Base-by-base conservation (phyloP, 2,329 filamentous ascomycete species). In the Aspergillus spinulosporus region DNA sequence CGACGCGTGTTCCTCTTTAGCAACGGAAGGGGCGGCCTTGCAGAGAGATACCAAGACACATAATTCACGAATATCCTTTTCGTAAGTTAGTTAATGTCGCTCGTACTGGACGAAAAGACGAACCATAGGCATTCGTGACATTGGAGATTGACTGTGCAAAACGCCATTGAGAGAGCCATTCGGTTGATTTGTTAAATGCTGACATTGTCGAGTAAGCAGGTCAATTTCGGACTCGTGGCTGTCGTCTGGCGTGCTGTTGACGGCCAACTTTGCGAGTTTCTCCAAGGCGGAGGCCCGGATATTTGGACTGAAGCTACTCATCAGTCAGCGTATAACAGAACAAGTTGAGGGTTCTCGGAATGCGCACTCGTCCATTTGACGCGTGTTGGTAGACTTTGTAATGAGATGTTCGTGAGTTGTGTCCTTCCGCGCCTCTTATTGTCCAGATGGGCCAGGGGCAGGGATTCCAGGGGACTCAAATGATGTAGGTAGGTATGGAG, bases 21-120 rank as follows among this genome's bases (percentile, higher is more conserved):
- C 82, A 28, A 97, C 81, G 26, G 85, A 82, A 3, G 91, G 88
- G 3, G 92, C 90, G 52, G 93, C 90, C 76, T 92, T 93, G 79
- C 93, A 97, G 28, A 99, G 81, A 43, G 94, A 91, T 28, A 97
- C 78, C 28, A 99, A 82, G 52, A 96, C 89, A 73, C 99, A 93
- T 64, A 96, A 88, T 79, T 99, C 95, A 67, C 90, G 87, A 52
- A 92, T 85, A 52, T 87, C 90, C 91, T 95, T 59, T 11, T 40
- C 47, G 21, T 21, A 51, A 47, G 58, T 72, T 51, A 74, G 63
- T 9, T 26, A 3, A 6, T 52, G 29, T 52, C 21, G n/a, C 26
- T 8, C 32, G 26, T 9, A 15, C 57, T 46, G 45, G 29, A 34
- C 28, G 44, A 28, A 34, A 50, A 52, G 40, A 60, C 66, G 34